These are phyloP conservation scores for Colletotrichum eleusines DNA, from an alignment of 2,329 filamentous ascomycete species.

Conservation along the genomic window DNA sequence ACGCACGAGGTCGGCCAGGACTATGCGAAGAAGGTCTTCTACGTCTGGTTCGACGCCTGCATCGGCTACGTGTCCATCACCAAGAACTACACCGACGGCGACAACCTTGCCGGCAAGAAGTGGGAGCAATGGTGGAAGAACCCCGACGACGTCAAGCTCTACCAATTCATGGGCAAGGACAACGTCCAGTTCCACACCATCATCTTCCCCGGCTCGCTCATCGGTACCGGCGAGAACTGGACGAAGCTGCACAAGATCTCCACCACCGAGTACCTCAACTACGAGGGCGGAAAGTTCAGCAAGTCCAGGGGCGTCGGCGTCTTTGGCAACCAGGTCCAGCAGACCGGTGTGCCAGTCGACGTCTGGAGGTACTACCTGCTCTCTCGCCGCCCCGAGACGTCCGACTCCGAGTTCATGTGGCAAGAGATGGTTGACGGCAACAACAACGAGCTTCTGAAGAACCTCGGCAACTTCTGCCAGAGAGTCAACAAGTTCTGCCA, in stretches of 20 bases:
- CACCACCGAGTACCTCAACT: conserved; percentile 89
- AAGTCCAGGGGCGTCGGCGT: conserved; percentile 92
- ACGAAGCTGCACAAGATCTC: conserved; percentile 90
- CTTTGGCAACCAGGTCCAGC: conserved; percentile 89
- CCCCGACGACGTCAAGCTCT: conserved; percentile 87
- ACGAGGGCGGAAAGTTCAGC: conserved; percentile 91
- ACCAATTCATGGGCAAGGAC: conserved; percentile 90
- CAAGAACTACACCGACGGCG: conserved; percentile 80
- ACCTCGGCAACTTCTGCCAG: conserved; percentile 81
- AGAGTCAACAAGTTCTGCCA: conserved; percentile 79
- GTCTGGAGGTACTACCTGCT: conserved; percentile 97
- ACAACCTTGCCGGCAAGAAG: conserved; percentile 64
- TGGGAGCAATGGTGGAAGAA: conserved; percentile 98
- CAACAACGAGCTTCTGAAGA: conserved; percentile 88
- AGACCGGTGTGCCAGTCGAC: conserved; percentile 85
- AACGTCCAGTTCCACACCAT: conserved; percentile 84
- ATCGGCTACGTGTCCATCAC: conserved; percentile 90
- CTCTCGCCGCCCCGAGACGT: conserved; percentile 84
- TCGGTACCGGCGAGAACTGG: conserved; percentile 88
- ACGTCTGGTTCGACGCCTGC: conserved; percentile 66
- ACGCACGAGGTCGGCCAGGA: conserved; percentile 62
- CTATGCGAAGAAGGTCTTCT: conserved; percentile 79
- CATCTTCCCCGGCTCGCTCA: conserved; percentile 88
- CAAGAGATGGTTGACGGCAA: conserved; percentile 83
- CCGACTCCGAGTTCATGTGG: conserved; percentile 94